These are phyloP conservation scores for Auricularia heimuer DNA, from an alignment of 768 basidiomycete species.

Conservation along the genomic window DNA sequence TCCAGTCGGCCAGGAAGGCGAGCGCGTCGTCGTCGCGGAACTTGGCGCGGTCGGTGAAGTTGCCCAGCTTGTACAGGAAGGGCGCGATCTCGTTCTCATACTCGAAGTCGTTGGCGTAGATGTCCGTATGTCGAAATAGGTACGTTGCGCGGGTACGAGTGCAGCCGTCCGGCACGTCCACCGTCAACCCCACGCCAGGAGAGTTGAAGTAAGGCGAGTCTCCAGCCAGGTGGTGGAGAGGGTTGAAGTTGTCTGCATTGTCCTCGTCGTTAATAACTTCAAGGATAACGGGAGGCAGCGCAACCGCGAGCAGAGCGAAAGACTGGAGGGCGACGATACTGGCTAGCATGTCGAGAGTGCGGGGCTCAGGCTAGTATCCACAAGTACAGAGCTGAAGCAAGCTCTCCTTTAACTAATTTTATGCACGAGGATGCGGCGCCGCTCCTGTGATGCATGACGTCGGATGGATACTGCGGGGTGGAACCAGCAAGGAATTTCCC, in stretches of 20 bases:
- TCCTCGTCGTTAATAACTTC: neutral
- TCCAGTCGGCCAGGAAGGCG: neutral
- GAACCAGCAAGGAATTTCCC: too few species aligned
- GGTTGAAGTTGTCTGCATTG: neutral
- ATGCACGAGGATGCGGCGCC: too few species aligned
- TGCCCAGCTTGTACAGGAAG: neutral
- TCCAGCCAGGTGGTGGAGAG: neutral
- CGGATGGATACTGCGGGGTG: too few species aligned
- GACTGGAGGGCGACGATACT: neutral
- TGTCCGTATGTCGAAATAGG: neutral
- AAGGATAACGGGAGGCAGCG: neutral
- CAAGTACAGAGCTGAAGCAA: neutral
- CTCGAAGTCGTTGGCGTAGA: neutral
- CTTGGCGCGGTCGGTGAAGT: neutral
- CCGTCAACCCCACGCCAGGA: neutral
- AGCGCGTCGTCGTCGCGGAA: neutral
- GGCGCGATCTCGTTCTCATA: neutral
- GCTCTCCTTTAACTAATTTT: too few species aligned
- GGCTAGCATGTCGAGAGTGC: neutral
- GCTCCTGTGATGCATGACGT: too few species aligned
- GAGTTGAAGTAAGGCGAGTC: neutral
- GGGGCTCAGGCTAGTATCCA: neutral
- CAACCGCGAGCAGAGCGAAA: neutral
- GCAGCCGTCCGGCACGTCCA: neutral
- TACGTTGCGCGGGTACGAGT: neutral